phyloP scores from a whole-genome alignment of 352 stramenopile species.

The Globisporangium parvum region DNA sequence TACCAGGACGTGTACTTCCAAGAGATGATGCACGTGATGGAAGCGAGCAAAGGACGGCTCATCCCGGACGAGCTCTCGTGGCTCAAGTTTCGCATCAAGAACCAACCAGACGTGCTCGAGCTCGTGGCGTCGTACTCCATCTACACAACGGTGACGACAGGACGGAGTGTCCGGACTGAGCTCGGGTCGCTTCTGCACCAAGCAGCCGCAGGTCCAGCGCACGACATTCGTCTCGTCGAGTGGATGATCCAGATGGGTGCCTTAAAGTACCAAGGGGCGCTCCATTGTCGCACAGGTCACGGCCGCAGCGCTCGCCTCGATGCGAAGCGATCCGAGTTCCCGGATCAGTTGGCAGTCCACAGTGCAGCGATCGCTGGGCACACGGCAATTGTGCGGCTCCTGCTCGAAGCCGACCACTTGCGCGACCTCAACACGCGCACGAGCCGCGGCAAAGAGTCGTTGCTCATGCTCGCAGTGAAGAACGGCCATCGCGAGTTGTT shows the following conservation, averaged over 20 bases:
- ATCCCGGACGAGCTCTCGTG: background rate
- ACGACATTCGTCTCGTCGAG: constrained; percentile 24
- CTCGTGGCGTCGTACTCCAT: background rate
- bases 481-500: constrained; percentile 15
- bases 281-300: constrained; percentile 18
- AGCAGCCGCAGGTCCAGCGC: constrained; percentile 20
- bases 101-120: background rate
- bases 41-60: constrained; percentile 1
- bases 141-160: too few relatives aligned
- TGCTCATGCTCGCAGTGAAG: constrained; percentile 23
- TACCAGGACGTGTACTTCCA: constrained; percentile 15
- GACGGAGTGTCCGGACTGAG: background rate
- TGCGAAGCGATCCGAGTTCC: background rate
- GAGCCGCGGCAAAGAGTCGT: constrained; percentile 21
- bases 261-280: constrained; percentile 13
- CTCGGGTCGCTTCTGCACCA: constrained; percentile 17
- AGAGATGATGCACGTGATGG: constrained; percentile 16
- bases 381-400: constrained; percentile 16
- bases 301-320: too few relatives aligned
- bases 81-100: constrained; percentile 9
- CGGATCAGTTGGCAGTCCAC: constrained; percentile 20
- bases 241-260: constrained; percentile 34
- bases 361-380: constrained; percentile 16
- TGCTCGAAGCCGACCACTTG: constrained; percentile 22
- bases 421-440: constrained; percentile 23